Base-by-base conservation (phyloP, 768 basidiomycete genomes). In the Steccherinum ochraceum region DNA sequence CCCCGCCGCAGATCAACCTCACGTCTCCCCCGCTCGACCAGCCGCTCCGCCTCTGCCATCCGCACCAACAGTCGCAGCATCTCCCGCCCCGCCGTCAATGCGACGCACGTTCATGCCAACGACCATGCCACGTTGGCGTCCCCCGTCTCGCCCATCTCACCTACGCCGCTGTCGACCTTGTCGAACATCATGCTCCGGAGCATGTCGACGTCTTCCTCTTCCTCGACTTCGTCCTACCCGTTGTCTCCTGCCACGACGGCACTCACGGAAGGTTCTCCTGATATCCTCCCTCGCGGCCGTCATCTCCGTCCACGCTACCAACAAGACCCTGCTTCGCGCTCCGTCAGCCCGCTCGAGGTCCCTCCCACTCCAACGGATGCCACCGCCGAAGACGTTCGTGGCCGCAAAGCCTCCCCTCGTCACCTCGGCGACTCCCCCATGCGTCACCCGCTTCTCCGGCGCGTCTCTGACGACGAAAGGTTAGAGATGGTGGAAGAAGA, bases 321-420 rank as follows among this genome's bases (percentile, higher is more conserved):
- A 24, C 41, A 43, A 40, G 55, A 57, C 27, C 67, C 61, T 11
- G 49, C 57, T 18, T 76, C 75, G 7, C 72, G 76, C 18, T 79
- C 77, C 4, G 66, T 71, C 5, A 78, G 77, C 61, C 77, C 77
- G 0, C 75, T 74, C 52, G 62, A 73, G 7, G 66, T 69, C 1
- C 77, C 76, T 0, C 57, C 65, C 5, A 81, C 79, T 0, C 80
- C 80, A 1, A 41, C 55, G 3, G 65, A 63, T 26, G 48, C 49
- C 10, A 52, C 52, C 18, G 35, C 52, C 12, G 58, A 56, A 3
- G n/a, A n/a, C n/a, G 26, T 42, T 10, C 61, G 56, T 16, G 56
- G 55, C 1, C 51, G 51, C 40, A 59, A 60, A 48, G 24, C 56
- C 10, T 52, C 60, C 1, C 51, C 49, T n/a, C 24, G 50, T 19